phyloP scores from a whole-genome alignment of 2,329 filamentous ascomycete genomes.

The Phialophora chinensis region DNA sequence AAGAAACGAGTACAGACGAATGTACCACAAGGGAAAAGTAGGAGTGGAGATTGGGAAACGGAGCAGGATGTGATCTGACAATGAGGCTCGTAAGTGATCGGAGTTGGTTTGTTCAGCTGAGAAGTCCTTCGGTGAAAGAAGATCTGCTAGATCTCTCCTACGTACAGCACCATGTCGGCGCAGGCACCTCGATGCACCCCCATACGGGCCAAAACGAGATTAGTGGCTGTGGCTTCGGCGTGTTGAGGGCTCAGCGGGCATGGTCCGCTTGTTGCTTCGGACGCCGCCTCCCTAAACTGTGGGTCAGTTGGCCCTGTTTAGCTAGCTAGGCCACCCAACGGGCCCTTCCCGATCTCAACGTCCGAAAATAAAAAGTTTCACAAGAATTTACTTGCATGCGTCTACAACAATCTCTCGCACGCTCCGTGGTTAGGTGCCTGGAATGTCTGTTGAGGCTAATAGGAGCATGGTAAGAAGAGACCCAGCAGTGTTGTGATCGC shows the following conservation, averaged over 20 bases:
- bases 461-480: neutral
- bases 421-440: neutral
- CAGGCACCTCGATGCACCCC: constrained; percentile 15
- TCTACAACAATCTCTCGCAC: constrained; percentile 9
- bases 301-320: constrained; percentile 10
- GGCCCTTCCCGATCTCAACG: constrained; percentile 22
- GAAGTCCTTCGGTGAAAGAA: constrained; percentile 18
- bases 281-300: constrained; percentile 19
- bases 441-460: neutral
- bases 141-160: constrained; percentile 1
- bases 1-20: neutral
- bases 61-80: constrained; percentile 12
- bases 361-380: constrained; percentile 25
- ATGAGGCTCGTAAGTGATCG: neutral
- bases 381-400: constrained; percentile 4
- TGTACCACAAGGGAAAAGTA: constrained; percentile 1
- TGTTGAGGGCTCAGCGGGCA: constrained; percentile 18
- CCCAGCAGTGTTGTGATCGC: neutral
- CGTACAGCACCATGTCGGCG: constrained; percentile 9
- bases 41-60: constrained; percentile 22
- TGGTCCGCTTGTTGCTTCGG: constrained; percentile 12
- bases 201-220: constrained; percentile 24
- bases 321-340: constrained; percentile 21
- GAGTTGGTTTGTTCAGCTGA: constrained; percentile 24
- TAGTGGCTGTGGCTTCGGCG: constrained; percentile 21